A percentile compares a stretch with the other conserved stretches of the same genome.
phyloP scores from a whole-genome alignment of 345 rosid genomes.

The Kernera saxatilis region DNA sequence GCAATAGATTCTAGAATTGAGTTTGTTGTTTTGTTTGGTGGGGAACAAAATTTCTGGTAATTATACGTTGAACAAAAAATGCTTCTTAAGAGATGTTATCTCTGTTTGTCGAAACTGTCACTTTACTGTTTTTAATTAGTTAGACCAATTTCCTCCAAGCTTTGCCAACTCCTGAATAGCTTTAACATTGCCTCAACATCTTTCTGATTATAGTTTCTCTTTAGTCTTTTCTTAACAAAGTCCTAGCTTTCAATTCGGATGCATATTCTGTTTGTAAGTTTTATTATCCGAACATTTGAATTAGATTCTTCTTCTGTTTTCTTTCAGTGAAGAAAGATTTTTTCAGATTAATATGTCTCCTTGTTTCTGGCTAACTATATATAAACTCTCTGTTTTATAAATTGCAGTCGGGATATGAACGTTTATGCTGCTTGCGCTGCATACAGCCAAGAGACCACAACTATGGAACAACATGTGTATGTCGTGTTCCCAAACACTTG shows the following conservation, averaged over 20 bases:
- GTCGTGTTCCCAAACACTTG: constrained; percentile 70
- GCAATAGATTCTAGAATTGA: neutral
- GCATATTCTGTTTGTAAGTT: neutral
- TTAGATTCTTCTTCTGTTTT: neutral
- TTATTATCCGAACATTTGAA: neutral
- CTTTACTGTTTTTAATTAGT: neutral
- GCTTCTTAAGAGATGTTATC: neutral
- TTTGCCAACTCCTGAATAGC: neutral
- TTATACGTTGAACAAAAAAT: neutral
- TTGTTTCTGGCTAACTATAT: neutral
- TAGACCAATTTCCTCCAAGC: neutral
- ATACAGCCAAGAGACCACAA: constrained; percentile 88
- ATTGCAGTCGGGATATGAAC: constrained; percentile 77
- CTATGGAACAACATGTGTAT: constrained; percentile 75
- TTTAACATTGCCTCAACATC: neutral
- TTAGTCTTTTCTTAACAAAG: neutral
- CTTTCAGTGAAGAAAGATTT: neutral
- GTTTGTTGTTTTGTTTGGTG: neutral
- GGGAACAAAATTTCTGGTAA: neutral
- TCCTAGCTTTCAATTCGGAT: neutral
- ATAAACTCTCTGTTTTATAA: neutral
- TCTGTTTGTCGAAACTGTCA: neutral
- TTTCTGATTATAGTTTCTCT: neutral
- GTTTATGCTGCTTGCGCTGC: constrained; percentile 75
- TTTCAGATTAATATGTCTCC: neutral